Conservation (phyloP, 352 stramenopile genomes). For the Blastocystis sp. region DNA sequence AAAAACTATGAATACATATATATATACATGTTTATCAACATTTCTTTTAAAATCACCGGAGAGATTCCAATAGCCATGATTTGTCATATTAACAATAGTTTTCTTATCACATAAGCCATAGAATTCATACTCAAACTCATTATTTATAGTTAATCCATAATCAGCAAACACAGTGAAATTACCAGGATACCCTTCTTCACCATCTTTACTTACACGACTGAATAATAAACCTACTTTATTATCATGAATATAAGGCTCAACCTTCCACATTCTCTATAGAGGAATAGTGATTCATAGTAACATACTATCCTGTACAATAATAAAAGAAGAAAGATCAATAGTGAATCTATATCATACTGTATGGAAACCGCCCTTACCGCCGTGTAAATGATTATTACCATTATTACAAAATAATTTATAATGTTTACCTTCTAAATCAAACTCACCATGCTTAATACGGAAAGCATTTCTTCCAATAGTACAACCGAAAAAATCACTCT, state of each 20-base stretch:
- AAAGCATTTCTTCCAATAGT: slow-evolving; percentile 37
- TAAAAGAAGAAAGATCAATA: too few relatives aligned
- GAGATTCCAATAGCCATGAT: slow-evolving; percentile 44
- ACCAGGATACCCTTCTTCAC: slow-evolving; percentile 42
- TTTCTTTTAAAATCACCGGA: slow-evolving; percentile 17
- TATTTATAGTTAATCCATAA: slow-evolving; percentile 15
- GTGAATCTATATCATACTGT: neutral
- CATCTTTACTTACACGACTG: slow-evolving; percentile 25
- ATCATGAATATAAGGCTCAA: neutral
- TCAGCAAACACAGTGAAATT: slow-evolving; percentile 2
- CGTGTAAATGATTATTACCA: slow-evolving; percentile 32
- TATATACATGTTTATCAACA: slow-evolving; percentile 37
- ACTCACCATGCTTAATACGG: slow-evolving; percentile 23
- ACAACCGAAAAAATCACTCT: slow-evolving; percentile 34
- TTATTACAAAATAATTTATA: slow-evolving; percentile 22
- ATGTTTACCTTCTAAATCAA: neutral
- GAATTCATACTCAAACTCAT: slow-evolving; percentile 36
- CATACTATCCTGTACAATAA: too few relatives aligned
- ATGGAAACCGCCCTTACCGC: slow-evolving; percentile 27
- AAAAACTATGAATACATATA: neutral
- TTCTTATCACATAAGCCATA: slow-evolving; percentile 15
- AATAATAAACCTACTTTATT: slow-evolving; percentile 33
- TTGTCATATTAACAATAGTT: slow-evolving; percentile 41
- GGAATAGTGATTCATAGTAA: neutral
- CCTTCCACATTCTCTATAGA: slow-evolving; percentile 16